Evolutionary conservation across 2,329 filamentous ascomycete species (phyloP).

Genomic region (Alternaria hordeiaustralica): DNA sequence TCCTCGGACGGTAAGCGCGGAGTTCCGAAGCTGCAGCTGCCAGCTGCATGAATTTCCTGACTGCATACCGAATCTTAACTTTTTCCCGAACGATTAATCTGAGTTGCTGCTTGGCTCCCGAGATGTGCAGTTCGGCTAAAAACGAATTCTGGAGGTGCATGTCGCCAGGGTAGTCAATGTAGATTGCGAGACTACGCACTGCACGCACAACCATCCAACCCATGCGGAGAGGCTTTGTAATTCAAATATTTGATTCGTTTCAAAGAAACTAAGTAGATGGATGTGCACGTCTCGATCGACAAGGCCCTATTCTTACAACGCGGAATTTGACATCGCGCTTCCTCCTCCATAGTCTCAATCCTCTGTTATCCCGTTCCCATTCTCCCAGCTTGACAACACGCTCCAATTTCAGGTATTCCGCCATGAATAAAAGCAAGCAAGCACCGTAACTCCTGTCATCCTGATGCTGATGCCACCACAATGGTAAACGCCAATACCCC

Average conservation of each 20-base stretch:
- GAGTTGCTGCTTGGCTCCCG: not conserved
- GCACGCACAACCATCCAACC: too few species aligned
- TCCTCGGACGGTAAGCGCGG: slow-evolving; percentile 2
- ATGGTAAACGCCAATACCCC: not conserved
- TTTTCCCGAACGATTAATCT: not conserved
- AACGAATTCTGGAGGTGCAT: not conserved
- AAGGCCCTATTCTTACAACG: not conserved
- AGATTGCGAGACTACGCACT: not conserved
- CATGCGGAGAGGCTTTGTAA: not conserved
- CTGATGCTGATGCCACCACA: not conserved
- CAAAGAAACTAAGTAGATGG: not conserved
- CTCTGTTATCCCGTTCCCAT: not conserved
- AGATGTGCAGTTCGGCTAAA: not conserved
- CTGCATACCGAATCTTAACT: not conserved
- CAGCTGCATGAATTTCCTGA: slow-evolving; percentile 1
- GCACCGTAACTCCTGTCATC: not conserved
- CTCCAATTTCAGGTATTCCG: slow-evolving; percentile 6
- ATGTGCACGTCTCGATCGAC: not conserved
- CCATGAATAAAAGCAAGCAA: not conserved
- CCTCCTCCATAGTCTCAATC: not conserved
- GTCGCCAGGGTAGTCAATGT: not conserved
- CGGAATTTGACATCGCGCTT: not conserved
- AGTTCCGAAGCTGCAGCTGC: slow-evolving; percentile 17
- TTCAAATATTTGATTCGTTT: not conserved
- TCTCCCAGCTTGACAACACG: not conserved